These are phyloP conservation scores for Mycena rosella DNA, from an alignment of 768 basidiomycete species.

Conservation along the genomic window DNA sequence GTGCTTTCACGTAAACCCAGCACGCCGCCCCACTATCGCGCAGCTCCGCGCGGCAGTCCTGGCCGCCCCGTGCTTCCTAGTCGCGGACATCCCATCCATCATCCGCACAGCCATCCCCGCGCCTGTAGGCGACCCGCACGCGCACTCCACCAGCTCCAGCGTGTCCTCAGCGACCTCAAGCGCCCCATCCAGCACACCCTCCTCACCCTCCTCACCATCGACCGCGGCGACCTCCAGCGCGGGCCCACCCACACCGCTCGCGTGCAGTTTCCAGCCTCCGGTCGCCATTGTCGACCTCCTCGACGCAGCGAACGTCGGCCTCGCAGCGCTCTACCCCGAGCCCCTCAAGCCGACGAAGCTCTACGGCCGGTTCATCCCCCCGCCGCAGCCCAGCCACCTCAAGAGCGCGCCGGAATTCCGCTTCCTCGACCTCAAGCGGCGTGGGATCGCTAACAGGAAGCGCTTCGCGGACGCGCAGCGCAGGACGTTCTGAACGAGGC, in stretches of 20 bases:
- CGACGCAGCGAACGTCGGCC: constrained; percentile 5
- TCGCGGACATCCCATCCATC: not conserved
- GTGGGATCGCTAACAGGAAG: not conserved
- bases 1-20: constrained; percentile 16
- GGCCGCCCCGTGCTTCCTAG: not conserved
- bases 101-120: not conserved
- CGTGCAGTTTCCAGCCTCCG: not conserved
- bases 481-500: not conserved
- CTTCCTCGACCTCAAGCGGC: no score
- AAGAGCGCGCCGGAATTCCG: not conserved
- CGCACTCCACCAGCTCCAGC: no score
- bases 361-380: not conserved
- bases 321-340: not conserved
- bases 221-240: not conserved
- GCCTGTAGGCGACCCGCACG: no score
- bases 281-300: constrained; percentile 1
- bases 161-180: no score
- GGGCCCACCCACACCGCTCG: not conserved
- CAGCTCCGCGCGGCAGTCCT: constrained; percentile 4
- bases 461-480: not conserved
- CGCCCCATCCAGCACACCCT: no score
- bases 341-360: constrained; percentile 18
- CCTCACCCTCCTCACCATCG: not conserved
- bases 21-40: not conserved
- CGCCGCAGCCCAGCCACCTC: not conserved